Conservation (phyloP, 805 yeast species). For the Isabelozyma gotoi region DNA sequence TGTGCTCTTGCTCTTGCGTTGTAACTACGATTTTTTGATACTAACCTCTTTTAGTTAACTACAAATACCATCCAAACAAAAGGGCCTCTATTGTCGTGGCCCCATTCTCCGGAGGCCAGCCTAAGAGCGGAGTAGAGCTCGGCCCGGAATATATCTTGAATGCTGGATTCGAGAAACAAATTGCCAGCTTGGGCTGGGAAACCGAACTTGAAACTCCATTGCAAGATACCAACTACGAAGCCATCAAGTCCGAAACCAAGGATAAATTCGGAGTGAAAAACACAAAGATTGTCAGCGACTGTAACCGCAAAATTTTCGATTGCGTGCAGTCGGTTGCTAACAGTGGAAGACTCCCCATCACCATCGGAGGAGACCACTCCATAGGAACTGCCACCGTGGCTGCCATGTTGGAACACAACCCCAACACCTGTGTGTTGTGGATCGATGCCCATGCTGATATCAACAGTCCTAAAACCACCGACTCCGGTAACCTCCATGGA, state of each 20-base stretch:
- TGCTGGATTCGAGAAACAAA: conserved; percentile 64
- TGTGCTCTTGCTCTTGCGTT: neutral
- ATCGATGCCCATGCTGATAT: conserved; percentile 98
- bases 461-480: conserved; percentile 81
- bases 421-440: conserved; percentile 91
- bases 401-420: conserved; percentile 75
- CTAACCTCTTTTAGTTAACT: conserved; percentile 31
- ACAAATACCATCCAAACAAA: conserved; percentile 54
- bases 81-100: conserved; percentile 76
- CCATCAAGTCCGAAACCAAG: conserved; percentile 43
- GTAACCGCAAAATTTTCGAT: conserved; percentile 62
- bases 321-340: conserved; percentile 53
- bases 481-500: conserved; percentile 91
- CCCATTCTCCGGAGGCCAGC: conserved; percentile 96
- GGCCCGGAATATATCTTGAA: conserved; percentile 85
- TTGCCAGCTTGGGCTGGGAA: conserved; percentile 73
- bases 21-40: neutral
- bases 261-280: conserved; percentile 61
- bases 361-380: conserved; percentile 96
- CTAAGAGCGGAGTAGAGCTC: conserved; percentile 86
- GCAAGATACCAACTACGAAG: conserved; percentile 44
- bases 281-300: conserved; percentile 73
- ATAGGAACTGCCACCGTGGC: conserved; percentile 91
- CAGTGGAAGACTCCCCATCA: conserved; percentile 62
- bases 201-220: conserved; percentile 55